Evolutionary conservation across 352 stramenopile species (phyloP), one percentile per base, ranked within the genome.

Genomic region (Phytophthora meadii): DNA sequence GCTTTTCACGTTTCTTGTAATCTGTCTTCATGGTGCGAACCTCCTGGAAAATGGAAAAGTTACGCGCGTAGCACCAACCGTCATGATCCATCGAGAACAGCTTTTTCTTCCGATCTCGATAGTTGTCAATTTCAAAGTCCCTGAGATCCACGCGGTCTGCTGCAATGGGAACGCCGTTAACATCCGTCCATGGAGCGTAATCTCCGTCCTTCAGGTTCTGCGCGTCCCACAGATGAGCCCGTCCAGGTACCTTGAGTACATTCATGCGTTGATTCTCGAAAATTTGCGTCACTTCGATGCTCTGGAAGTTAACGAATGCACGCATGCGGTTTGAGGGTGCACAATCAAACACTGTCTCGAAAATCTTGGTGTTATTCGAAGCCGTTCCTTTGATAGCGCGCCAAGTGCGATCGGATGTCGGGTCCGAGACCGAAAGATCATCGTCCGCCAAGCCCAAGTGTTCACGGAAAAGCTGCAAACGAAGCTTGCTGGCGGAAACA

Each of bases 221-320:
- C 25, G 78, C 80, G 46, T 91, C 80, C 88, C 88, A 96, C 25
- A 89, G 70, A 47, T 93, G 85, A 7, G 78, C 77, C 14, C 78
- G 73, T 1, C 82, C 82, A 4, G 72, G 70, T 30, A 80, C 79
- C 51, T 90, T 90, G 2, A 94, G 74, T 54, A 93, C 80, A 69
- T 94, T 94, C 55, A 96, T 65, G 28, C 88, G 86, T 68, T 96
- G 87, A 65, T 96, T 94, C 65, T 96, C 88, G 36, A 91, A 96
- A 37, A 96, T 89, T 58, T 94, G 86, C 39, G 84, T 92, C 28
- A 92, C 83, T 42, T 92, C 79, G 19, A 91, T 87, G 56, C 81
- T 88, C 44, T 89, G 80, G 62, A 96, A 94, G 39, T 75, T 84
- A 15, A 70, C 70, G 58, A 96, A 96, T 15, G 78, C 82, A 14